These are phyloP conservation scores for Protomyces lactucae-debilis DNA, from an alignment of 1,139 yeast genomes.

Conservation along the genomic window DNA sequence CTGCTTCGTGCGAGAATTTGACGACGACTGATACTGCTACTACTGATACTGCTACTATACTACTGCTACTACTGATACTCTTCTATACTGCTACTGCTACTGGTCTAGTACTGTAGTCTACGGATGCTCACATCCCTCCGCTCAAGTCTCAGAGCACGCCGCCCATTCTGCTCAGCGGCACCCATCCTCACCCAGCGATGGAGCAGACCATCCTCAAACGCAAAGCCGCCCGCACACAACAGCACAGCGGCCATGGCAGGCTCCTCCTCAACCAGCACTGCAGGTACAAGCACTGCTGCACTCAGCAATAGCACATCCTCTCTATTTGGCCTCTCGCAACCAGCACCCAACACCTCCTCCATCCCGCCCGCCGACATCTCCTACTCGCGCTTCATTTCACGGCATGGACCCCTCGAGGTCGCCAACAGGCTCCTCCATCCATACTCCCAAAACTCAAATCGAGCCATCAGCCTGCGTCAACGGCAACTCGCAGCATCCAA, in stretches of 20 bases:
- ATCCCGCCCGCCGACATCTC: conserved; percentile 21
- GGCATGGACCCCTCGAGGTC: conserved; percentile 24
- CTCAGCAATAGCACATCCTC: too few species aligned
- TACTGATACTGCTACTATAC: background rate
- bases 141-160: background rate
- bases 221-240: background rate
- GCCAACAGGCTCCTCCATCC: conserved; percentile 15
- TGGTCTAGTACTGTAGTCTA: too few species aligned
- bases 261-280: background rate
- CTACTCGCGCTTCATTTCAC: conserved; percentile 18
- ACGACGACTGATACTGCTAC: background rate
- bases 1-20: too few species aligned
- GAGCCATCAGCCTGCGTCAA: background rate
- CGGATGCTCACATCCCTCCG: background rate
- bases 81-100: background rate
- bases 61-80: too few species aligned
- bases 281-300: too few species aligned
- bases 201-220: background rate
- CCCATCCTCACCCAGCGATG: background rate
- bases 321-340: background rate
- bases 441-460: background rate
- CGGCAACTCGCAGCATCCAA: background rate
- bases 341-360: conserved; percentile 14
- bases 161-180: background rate
- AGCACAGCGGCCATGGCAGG: background rate